Evolutionary conservation across 306 rosid genomes (phyloP).

Genomic region (Arachis hypogaea): DNA sequence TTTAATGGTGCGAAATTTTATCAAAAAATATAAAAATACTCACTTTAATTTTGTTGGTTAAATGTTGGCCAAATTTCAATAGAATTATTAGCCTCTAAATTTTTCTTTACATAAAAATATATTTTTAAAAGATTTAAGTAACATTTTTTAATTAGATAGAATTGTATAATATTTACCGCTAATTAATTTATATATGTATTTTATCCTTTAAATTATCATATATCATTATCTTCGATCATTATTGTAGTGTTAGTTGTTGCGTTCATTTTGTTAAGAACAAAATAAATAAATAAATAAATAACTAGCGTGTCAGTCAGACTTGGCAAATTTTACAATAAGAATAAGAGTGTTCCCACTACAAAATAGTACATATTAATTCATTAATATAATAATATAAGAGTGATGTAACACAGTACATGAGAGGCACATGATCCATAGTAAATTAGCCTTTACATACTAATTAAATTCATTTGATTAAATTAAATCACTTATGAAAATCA

Average conservation of each 20-base stretch:
- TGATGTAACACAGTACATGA: slow-evolving; percentile 41
- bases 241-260: slow-evolving; percentile 24
- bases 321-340: background rate
- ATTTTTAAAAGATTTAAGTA: no score
- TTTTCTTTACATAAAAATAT: no score
- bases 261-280: slow-evolving; percentile 6
- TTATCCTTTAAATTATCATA: no score
- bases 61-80: no score
- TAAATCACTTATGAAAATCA: slow-evolving; percentile 19
- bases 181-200: no score
- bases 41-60: no score
- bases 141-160: no score
- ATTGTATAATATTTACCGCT: no score
- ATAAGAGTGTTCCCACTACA: slow-evolving; percentile 6
- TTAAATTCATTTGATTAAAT: slow-evolving; percentile 23
- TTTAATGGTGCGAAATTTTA: no score
- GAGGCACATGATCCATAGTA: slow-evolving; percentile 46
- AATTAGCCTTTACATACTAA: slow-evolving; percentile 23
- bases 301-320: background rate
- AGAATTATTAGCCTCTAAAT: no score
- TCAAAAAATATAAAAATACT: no score
- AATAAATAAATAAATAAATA: background rate
- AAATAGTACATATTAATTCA: background rate
- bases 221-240: slow-evolving; percentile 8
- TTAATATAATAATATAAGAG: background rate